phyloP scores from a whole-genome alignment of 2,329 filamentous ascomycete species.

The Stagonosporopsis tanaceti region DNA sequence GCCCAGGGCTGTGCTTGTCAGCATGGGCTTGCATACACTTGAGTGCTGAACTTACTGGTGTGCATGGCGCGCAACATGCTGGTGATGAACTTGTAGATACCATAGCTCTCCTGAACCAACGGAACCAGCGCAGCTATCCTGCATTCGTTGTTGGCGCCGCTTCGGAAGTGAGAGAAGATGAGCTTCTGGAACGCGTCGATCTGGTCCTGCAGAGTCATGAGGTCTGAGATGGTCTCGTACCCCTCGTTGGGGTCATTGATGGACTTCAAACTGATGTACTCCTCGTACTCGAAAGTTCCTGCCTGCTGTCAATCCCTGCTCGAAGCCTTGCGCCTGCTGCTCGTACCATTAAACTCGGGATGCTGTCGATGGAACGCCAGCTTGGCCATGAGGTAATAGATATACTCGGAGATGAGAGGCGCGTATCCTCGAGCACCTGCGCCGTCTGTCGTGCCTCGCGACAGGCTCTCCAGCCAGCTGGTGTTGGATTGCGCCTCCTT shows the following conservation, averaged over 20 bases:
- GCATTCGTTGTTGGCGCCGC: slow-evolving; percentile 93
- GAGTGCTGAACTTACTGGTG: slow-evolving; percentile 68
- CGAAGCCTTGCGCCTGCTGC: neutral
- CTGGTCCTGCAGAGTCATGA: slow-evolving; percentile 97
- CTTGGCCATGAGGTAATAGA: slow-evolving; percentile 93
- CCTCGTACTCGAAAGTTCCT: slow-evolving; percentile 95
- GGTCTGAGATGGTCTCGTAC: slow-evolving; percentile 92
- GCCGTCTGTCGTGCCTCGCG: slow-evolving; percentile 76
- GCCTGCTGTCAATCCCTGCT: slow-evolving; percentile 26
- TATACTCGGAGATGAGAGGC: slow-evolving; percentile 94
- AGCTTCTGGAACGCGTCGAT: slow-evolving; percentile 99
- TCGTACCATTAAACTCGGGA: slow-evolving; percentile 89
- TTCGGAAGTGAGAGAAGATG: slow-evolving; percentile 95
- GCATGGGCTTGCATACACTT: neutral
- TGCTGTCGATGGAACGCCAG: slow-evolving; percentile 96
- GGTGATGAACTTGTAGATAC: slow-evolving; percentile 99
- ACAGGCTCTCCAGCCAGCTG: slow-evolving; percentile 91
- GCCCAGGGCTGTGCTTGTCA: slow-evolving; percentile 71
- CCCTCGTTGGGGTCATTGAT: slow-evolving; percentile 99
- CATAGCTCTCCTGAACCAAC: slow-evolving; percentile 96
- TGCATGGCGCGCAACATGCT: slow-evolving; percentile 99
- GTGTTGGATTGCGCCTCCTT: slow-evolving; percentile 89
- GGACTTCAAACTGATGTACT: slow-evolving; percentile 96
- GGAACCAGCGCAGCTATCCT: slow-evolving; percentile 93
- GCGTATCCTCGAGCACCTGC: slow-evolving; percentile 89